phyloP scores from a whole-genome alignment of 257 asterid genomes.

The Ilex aquifolium region DNA sequence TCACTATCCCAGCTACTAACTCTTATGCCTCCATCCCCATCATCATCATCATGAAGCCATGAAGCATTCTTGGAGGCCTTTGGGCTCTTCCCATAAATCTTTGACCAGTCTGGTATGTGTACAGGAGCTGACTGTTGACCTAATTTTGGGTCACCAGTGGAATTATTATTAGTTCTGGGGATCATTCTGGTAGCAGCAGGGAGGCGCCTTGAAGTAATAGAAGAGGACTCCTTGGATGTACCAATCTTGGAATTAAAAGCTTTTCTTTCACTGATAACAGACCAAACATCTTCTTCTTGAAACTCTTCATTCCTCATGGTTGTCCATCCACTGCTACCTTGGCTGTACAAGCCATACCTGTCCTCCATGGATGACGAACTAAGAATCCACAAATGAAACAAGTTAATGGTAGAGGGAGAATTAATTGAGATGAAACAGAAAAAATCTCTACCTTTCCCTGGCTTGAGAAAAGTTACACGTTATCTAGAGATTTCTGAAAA shows the following conservation, averaged over 20 bases:
- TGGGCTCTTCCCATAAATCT: conserved; percentile 31
- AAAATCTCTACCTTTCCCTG: too few species aligned
- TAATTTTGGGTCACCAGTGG: conserved; percentile 3
- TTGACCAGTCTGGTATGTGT: conserved; percentile 57
- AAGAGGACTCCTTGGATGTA: conserved; percentile 8
- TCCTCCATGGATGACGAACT: conserved; percentile 23
- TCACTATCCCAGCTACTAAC: conserved; percentile 24
- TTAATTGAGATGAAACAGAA: too few species aligned
- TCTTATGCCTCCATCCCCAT: not conserved
- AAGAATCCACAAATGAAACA: not conserved
- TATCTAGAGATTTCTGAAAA: too few species aligned
- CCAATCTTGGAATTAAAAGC: conserved; percentile 14
- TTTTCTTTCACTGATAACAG: conserved; percentile 4
- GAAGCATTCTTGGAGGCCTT: conserved; percentile 6
- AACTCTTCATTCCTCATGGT: conserved; percentile 48
- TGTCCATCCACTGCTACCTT: conserved; percentile 50
- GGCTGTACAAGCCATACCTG: conserved; percentile 28
- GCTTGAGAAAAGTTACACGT: too few species aligned
- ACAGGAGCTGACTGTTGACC: conserved; percentile 44
- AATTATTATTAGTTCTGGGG: conserved; percentile 20
- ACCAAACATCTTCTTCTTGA: conserved; percentile 58
- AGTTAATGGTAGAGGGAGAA: too few species aligned
- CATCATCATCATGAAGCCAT: not conserved
- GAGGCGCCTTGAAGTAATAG: conserved; percentile 16
- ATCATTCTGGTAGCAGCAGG: conserved; percentile 29